phyloP scores from a whole-genome alignment of 164 flowering plant species.

The Taxillus chinensis region DNA sequence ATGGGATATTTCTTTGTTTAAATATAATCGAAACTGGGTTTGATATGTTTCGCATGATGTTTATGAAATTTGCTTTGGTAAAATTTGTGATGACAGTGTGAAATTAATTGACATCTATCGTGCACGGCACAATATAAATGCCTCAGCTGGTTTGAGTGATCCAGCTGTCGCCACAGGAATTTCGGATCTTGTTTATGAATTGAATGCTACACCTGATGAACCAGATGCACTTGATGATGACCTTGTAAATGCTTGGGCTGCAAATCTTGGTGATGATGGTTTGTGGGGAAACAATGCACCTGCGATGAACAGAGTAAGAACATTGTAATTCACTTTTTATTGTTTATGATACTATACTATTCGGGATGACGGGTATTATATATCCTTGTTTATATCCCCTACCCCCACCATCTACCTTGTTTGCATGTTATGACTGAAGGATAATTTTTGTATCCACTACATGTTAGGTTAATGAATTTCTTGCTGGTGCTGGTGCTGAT shows the following conservation, averaged over 20 bases:
- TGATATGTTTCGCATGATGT: neutral
- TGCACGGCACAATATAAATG: conserved; percentile 75
- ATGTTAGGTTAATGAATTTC: conserved; percentile 84
- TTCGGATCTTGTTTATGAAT: conserved; percentile 88
- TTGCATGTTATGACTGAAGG: neutral
- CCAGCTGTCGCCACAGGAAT: conserved; percentile 98
- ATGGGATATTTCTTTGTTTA: too few species aligned
- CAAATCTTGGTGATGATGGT: conserved; percentile 89
- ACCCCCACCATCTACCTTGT: neutral
- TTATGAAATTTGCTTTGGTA: neutral
- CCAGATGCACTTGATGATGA: conserved; percentile 76
- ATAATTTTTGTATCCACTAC: conserved; percentile 6
- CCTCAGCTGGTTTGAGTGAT: conserved; percentile 84
- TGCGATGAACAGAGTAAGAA: conserved; percentile 83
- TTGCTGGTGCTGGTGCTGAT: conserved; percentile 97
- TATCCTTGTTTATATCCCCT: too few species aligned
- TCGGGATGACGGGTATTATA: neutral
- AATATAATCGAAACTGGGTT: too few species aligned
- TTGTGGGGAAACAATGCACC: conserved; percentile 75
- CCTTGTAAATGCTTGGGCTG: conserved; percentile 93
- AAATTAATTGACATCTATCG: conserved; percentile 92
- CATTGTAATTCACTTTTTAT: neutral
- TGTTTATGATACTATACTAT: neutral
- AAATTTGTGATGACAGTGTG: conserved; percentile 41
- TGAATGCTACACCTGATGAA: conserved; percentile 41